A percentile compares a stretch with the other conserved stretches of the same genome.
Evolutionary conservation across 352 stramenopile species (phyloP).

Genomic region (Pythium vanterpoolii): DNA sequence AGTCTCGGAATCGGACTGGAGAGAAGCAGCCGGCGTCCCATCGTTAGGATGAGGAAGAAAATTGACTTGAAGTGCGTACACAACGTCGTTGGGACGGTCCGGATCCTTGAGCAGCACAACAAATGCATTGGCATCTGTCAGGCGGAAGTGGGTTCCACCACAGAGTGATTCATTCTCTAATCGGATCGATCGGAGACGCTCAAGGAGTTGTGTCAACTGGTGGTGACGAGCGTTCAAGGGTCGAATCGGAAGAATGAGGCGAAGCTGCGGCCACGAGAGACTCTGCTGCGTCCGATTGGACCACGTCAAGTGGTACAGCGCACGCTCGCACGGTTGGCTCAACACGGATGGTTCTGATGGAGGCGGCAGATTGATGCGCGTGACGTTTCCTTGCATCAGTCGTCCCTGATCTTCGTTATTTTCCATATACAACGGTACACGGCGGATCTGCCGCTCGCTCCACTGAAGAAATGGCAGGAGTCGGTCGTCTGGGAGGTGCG

Average conservation of each 20-base stretch:
- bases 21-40: background rate
- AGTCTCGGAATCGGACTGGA: background rate
- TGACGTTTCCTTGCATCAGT: conserved; percentile 38
- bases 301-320: conserved; percentile 58
- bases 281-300: conserved; percentile 42
- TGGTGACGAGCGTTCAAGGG: conserved; percentile 71
- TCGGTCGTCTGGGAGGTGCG: conserved; percentile 54
- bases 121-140: conserved; percentile 33
- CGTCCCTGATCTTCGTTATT: conserved; percentile 4
- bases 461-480: conserved; percentile 55
- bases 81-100: conserved; percentile 10
- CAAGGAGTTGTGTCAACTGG: conserved; percentile 43
- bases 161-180: background rate
- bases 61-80: conserved; percentile 48
- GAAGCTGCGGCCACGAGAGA: conserved; percentile 45
- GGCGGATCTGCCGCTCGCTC: conserved; percentile 56
- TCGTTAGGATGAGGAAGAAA: background rate
- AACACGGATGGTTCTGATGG: background rate
- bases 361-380: conserved; percentile 12
- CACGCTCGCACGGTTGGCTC: conserved; percentile 29
- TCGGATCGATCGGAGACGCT: conserved; percentile 2
- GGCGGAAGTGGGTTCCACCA: conserved; percentile 8
- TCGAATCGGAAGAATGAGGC: conserved; percentile 53
- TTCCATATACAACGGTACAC: conserved; percentile 59
- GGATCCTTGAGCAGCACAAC: conserved; percentile 32